phyloP scores from a whole-genome alignment of 2,329 filamentous ascomycete species.

The Pseudocercospora vitis region DNA sequence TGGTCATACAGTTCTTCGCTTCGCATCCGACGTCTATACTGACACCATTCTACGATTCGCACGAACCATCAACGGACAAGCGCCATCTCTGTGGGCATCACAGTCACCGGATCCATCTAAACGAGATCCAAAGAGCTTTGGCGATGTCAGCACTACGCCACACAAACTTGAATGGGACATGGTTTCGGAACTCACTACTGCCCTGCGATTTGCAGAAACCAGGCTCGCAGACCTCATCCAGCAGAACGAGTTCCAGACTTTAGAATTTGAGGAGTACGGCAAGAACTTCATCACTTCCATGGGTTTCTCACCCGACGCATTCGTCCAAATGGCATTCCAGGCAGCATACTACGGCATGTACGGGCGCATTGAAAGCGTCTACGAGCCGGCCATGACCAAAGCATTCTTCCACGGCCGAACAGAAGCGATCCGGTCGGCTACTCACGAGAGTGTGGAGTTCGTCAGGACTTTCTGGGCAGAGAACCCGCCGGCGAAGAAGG shows the following conservation, averaged over 20 bases:
- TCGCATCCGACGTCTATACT: constrained; percentile 94
- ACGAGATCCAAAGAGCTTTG: constrained; percentile 85
- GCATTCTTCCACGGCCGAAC: constrained; percentile 89
- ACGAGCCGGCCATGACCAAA: constrained; percentile 99
- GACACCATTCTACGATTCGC: constrained; percentile 97
- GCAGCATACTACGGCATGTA: constrained; percentile 97
- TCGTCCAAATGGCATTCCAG: constrained; percentile 98
- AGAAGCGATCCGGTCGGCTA: constrained; percentile 86
- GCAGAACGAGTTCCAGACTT: constrained; percentile 91
- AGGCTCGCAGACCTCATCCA: constrained; percentile 90
- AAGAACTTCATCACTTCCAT: constrained; percentile 98
- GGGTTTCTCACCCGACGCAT: constrained; percentile 95
- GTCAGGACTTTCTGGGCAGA: constrained; percentile 95
- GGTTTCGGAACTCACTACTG: constrained; percentile 85
- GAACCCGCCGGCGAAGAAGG: constrained; percentile 76
- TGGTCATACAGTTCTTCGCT: constrained; percentile 92
- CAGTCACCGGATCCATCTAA: constrained; percentile 89
- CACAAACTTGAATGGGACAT: constrained; percentile 98
- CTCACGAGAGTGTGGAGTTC: constrained; percentile 79
- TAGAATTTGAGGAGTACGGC: constrained; percentile 86
- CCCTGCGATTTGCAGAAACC: constrained; percentile 92
- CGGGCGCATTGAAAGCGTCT: constrained; percentile 88
- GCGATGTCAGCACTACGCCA: constrained; percentile 87
- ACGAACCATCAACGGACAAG: constrained; percentile 89
- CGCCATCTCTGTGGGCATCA: constrained; percentile 88